Base-by-base conservation (phyloP, 768 basidiomycete species). In the Dentipellis fragilis region DNA sequence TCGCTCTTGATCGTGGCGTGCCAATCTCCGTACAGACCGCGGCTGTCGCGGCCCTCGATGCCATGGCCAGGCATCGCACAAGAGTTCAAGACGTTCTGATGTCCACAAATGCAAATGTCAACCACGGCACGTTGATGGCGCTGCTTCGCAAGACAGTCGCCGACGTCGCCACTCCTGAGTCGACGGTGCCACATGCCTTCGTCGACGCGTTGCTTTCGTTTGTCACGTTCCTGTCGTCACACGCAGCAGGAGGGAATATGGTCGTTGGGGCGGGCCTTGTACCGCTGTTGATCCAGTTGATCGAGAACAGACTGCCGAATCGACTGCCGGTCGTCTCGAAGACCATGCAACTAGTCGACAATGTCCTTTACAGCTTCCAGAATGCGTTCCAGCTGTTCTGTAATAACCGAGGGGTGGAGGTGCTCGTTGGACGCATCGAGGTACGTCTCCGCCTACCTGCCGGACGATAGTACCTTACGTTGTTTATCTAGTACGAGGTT, bases 71-170 rank as follows among this genome's bases (percentile, higher is more conserved):
- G 58, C 94, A 95, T 67, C 81, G 91, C 58, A 76, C 73, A 57
- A 91, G 87, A 66, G 78, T 89, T 37, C 81, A 84, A 62, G 96
- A 98, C 65, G 91, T 95, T 39, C 70, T 96, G 48, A 85, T 86
- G 4, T 86, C 93, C 1, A 80, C 98, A 38, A 96, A 96, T 66
- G 94, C 92, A 22, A 92, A 92, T 46, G 92, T 97, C 54, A 96
- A 93, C 64, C 96, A 98, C 65, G 96, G 96, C 11, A 86, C 93
- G 40, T 69, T 99, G 22, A 91, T 98, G 85, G 85, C 87, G 29
- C 74, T 93, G 37, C 77, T 97, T 54, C 81, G 93, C 58, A 86
- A 84, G 69, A 88, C 89, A 21, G 85, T 91, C 16, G 67, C 76
- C 16, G 87, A 92, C 57, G 81, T 93, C 19, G 76, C 79, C 54